A percentile compares a stretch with the other conserved stretches of the same genome.
Evolutionary conservation across 345 rosid species (phyloP).

Genomic region (Ailanthus altissimus): DNA sequence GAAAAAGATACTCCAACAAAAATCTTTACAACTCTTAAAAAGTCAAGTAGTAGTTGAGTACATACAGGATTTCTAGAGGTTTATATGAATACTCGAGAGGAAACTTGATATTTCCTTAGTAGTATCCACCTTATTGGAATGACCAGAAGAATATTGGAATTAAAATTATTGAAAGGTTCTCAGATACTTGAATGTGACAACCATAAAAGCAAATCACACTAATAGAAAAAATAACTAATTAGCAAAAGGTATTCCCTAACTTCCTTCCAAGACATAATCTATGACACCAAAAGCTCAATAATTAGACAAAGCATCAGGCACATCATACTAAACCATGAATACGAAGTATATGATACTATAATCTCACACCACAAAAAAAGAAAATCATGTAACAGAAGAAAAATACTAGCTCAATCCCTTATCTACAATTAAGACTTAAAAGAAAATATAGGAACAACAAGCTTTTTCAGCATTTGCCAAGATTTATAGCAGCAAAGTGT

Average conservation of each 20-base stretch:
- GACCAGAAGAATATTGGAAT: background rate
- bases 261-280: constrained; percentile 97
- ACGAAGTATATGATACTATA: constrained; percentile 2
- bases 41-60: no score
- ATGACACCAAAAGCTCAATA: constrained; percentile 27
- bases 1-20: no score
- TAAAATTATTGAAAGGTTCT: constrained; percentile 9
- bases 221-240: no score
- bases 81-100: constrained; percentile 96
- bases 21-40: no score
- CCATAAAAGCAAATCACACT: constrained; percentile 4
- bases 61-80: constrained; percentile 99
- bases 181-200: constrained; percentile 12
- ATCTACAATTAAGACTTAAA: constrained; percentile 4
- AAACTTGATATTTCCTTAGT: constrained; percentile 96
- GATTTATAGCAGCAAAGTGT: no score
- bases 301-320: constrained; percentile 18
- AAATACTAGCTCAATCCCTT: background rate
- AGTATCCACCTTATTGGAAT: constrained; percentile 62
- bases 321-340: constrained; percentile 7
- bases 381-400: background rate
- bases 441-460: background rate
- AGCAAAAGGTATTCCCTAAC: constrained; percentile 92
- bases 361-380: no score
- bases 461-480: no score